phyloP scores from a whole-genome alignment of 2,329 filamentous ascomycete genomes.

The Chaetoscypha palmicola region DNA sequence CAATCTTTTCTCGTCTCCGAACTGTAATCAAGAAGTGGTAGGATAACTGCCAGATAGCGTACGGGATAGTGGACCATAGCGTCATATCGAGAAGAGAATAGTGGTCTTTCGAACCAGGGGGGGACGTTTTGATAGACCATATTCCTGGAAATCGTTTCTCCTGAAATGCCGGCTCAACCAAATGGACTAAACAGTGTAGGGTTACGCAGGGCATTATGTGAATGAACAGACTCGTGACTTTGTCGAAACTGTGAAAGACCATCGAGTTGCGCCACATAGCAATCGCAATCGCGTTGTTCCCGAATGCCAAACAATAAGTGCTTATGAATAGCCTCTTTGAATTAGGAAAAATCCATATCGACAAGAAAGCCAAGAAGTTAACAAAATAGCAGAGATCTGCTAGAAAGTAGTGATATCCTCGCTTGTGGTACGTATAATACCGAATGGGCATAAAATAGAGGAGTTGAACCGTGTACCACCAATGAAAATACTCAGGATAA shows the following conservation, averaged over 20 bases:
- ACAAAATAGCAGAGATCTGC: slow-evolving; percentile 98
- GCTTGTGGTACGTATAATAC: slow-evolving; percentile 82
- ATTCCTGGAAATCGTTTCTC: slow-evolving; percentile 73
- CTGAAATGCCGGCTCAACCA: slow-evolving; percentile 61
- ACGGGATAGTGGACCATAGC: slow-evolving; percentile 87
- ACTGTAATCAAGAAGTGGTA: slow-evolving; percentile 97
- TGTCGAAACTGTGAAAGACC: slow-evolving; percentile 97
- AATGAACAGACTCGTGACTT: slow-evolving; percentile 95
- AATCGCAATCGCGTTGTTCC: slow-evolving; percentile 96
- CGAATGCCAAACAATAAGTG: slow-evolving; percentile 85
- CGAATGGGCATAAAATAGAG: slow-evolving; percentile 96
- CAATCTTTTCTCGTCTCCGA: slow-evolving; percentile 90
- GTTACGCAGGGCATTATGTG: slow-evolving; percentile 98
- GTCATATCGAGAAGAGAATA: slow-evolving; percentile 83
- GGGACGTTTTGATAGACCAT: slow-evolving; percentile 66
- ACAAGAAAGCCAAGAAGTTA: slow-evolving; percentile 76
- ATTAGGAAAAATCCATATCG: slow-evolving; percentile 82
- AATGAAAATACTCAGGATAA: slow-evolving; percentile 76
- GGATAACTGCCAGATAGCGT: slow-evolving; percentile 82
- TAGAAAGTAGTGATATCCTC: slow-evolving; percentile 94
- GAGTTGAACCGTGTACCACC: slow-evolving; percentile 85
- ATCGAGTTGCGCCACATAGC: slow-evolving; percentile 99
- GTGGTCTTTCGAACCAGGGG: slow-evolving; percentile 66
- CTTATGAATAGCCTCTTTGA: slow-evolving; percentile 90
- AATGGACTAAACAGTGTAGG: slow-evolving; percentile 85